Percentiles rank a stretch among this genome's conserved stretches.
phyloP scores from a whole-genome alignment of 2,329 filamentous ascomycete species.

The Sporothrix globosa region DNA sequence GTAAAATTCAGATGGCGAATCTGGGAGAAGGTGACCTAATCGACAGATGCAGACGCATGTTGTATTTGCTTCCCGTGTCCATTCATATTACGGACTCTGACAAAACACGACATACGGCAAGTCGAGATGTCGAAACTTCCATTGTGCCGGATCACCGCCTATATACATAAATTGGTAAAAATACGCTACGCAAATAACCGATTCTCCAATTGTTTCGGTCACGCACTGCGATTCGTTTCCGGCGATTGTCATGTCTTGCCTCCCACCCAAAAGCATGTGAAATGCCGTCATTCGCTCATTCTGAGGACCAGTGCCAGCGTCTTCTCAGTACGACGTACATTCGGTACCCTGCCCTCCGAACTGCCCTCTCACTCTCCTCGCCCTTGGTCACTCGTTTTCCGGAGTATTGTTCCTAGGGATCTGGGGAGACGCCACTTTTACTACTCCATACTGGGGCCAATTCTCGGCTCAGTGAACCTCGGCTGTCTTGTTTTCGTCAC shows the following conservation, averaged over 20 bases:
- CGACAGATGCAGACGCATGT: background rate
- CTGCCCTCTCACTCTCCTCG: background rate
- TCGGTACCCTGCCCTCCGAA: background rate
- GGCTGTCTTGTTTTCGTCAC: conserved; percentile 22
- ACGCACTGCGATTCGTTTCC: conserved; percentile 5
- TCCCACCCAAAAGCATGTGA: conserved; percentile 28
- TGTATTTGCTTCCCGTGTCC: background rate
- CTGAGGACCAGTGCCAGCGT: background rate
- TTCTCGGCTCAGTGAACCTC: conserved; percentile 33
- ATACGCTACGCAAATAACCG: conserved; percentile 5
- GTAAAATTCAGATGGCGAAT: background rate
- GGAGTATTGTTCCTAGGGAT: background rate
- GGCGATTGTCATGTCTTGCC: background rate
- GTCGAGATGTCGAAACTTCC: background rate
- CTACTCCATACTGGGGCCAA: background rate
- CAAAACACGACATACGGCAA: background rate
- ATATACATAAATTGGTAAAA: background rate
- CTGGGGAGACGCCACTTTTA: background rate
- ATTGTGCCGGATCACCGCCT: conserved; percentile 1
- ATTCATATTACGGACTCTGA: conserved; percentile 9
- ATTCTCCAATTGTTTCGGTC: background rate
- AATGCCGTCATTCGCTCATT: conserved; percentile 8
- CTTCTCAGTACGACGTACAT: background rate
- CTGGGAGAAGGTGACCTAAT: conserved; percentile 6
- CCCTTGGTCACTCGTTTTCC: background rate